Evolutionary conservation across 345 rosid species (phyloP).

Genomic region (Alliaria petiolata): DNA sequence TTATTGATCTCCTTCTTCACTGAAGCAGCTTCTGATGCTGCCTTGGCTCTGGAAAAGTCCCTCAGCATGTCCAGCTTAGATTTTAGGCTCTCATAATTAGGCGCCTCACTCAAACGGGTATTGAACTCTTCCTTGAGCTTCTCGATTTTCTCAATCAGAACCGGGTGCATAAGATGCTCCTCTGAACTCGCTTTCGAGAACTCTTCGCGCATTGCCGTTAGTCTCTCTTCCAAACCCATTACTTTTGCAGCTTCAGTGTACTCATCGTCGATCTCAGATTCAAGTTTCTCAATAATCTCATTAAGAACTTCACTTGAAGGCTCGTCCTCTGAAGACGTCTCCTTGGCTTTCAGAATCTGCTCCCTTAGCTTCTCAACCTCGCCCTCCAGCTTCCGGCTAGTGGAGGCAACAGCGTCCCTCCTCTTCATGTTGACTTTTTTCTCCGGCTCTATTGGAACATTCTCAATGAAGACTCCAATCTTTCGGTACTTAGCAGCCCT

Average conservation of each 20-base stretch:
- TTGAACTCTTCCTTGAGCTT: slow-evolving; percentile 64
- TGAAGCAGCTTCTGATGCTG: slow-evolving; percentile 34
- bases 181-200: slow-evolving; percentile 45
- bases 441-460: slow-evolving; percentile 54
- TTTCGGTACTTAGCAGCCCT: slow-evolving; percentile 79
- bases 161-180: slow-evolving; percentile 59
- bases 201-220: slow-evolving; percentile 44
- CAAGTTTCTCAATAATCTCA: slow-evolving; percentile 64
- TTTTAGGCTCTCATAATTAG: slow-evolving; percentile 58
- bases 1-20: slow-evolving; percentile 48
- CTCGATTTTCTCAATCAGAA: slow-evolving; percentile 50
- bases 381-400: slow-evolving; percentile 49
- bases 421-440: slow-evolving; percentile 69
- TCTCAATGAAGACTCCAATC: slow-evolving; percentile 74
- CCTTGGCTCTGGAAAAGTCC: slow-evolving; percentile 60
- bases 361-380: slow-evolving; percentile 69
- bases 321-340: slow-evolving; percentile 41
- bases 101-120: slow-evolving; percentile 46
- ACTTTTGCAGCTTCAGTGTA: slow-evolving; percentile 59
- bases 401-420: slow-evolving; percentile 47
- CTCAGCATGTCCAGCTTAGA: slow-evolving; percentile 69
- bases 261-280: slow-evolving; percentile 73
- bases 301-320: slow-evolving; percentile 49
- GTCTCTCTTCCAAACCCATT: slow-evolving; percentile 55
- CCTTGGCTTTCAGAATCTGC: slow-evolving; percentile 62